Evolutionary conservation across 148 eudicot genomes (phyloP), one percentile per base, ranked within the genome.

Genomic region (Suaeda aralocaspica): DNA sequence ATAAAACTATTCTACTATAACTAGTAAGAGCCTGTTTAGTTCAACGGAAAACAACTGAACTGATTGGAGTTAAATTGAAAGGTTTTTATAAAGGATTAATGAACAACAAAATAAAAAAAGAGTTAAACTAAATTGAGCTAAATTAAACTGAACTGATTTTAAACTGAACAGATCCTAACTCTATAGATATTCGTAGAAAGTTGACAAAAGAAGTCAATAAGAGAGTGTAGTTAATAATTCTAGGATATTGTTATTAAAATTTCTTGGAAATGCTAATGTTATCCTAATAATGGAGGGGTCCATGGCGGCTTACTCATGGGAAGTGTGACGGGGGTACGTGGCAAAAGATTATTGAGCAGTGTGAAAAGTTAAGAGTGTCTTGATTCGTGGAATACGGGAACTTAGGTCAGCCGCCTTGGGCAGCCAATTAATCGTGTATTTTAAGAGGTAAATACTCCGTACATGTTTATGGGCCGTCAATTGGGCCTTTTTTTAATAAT

Each of bases 301-400:
- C 61, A 49, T 2, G 77, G 66, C 50, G 77, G 77, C 72, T 41
- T 59, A 74, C 36, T 49, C 71, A n/a, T 41, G 55, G 65, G n/a
- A 30, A 42, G 34, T 42, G 65, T 57, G 53, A 19, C 16, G 19
- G 42, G 50, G 60, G 9, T 21, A 71, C 71, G 74, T 76, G 79
- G 30, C 71, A 52, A 3, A 5, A 1, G 9, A 0, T 58, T 44
- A 30, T 28, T 71, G 80, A 71, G n/a, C 1, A 51, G 34, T 8
- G 46, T 45, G 49, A 28, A 76, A 77, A 53, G 69, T 7, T 1
- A 30, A 13, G 52, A 14, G 26, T 62, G 79, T 57, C 68, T 67
- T 49, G 64, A 72, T 77, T 50, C 79, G 79, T 66, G 74, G 79
- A 71, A 77, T 66, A 5, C 21, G 63, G 74, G 25, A 67, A 55